These are phyloP conservation scores for Coelastrella sp. DNA, from an alignment of 139 green algal genomes.

Conservation along the genomic window DNA sequence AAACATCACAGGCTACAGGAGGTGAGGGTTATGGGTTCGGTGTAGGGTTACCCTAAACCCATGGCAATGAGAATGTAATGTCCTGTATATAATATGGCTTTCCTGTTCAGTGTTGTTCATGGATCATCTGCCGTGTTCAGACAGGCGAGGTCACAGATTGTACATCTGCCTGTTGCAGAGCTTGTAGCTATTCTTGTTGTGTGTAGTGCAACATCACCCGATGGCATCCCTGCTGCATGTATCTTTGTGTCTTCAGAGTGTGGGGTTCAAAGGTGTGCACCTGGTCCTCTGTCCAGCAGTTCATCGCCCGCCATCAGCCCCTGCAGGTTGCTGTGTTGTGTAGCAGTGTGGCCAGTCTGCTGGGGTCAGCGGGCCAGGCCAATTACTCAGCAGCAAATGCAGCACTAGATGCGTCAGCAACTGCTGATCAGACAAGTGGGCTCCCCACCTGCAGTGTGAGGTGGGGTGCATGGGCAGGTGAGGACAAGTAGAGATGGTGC, in stretches of 20 bases:
- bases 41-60: too few relatives aligned
- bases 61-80: too few relatives aligned
- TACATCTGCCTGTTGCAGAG: too few relatives aligned
- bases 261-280: constrained; percentile 38
- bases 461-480: constrained; percentile 65
- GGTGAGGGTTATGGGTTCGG: constrained; percentile 7
- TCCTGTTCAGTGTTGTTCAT: too few relatives aligned
- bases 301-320: neutral
- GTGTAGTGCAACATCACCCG: too few relatives aligned
- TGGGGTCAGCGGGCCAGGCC: constrained; percentile 87
- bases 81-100: too few relatives aligned
- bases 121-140: too few relatives aligned
- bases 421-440: neutral
- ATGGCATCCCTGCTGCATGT: neutral
- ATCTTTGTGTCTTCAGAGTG: constrained; percentile 15
- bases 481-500: neutral
- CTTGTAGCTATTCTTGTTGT: too few relatives aligned
- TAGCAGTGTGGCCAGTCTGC: constrained; percentile 82
- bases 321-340: constrained; percentile 73
- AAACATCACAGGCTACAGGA: constrained; percentile 53
- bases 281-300: neutral
- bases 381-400: constrained; percentile 89
- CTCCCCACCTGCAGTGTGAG: constrained; percentile 45
- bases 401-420: constrained; percentile 64
- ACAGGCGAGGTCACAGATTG: too few relatives aligned